Evolutionary conservation across 2,329 filamentous ascomycete species (phyloP).

Genomic region (Pleurostoma richardsiae): DNA sequence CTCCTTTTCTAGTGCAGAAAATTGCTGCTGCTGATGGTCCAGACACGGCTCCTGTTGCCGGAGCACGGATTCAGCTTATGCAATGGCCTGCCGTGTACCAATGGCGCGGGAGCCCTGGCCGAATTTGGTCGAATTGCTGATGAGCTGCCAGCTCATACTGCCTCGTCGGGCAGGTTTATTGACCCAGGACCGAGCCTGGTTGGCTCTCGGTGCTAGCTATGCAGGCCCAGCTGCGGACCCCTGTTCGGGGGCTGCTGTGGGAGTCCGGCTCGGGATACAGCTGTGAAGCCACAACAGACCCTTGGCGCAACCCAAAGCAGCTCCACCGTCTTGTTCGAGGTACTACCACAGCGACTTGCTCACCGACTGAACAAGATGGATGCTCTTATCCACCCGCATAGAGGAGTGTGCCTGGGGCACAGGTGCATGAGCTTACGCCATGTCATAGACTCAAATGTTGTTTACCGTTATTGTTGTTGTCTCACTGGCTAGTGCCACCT

Average conservation of each 20-base stretch:
- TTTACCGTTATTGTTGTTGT: no score
- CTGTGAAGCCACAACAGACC: background rate
- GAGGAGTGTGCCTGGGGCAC: no score
- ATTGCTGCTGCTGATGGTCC: background rate
- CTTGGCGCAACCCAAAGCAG: background rate
- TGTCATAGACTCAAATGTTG: no score
- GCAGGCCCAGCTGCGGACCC: background rate
- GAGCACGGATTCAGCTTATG: background rate
- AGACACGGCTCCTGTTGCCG: background rate
- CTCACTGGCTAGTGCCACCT: no score
- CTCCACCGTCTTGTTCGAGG: background rate
- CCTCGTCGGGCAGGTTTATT: background rate
- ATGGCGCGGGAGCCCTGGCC: no score
- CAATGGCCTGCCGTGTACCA: background rate
- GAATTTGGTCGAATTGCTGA: background rate
- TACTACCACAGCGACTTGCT: no score
- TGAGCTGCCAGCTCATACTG: background rate
- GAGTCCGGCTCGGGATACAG: background rate
- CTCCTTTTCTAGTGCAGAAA: background rate
- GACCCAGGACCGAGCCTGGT: background rate
- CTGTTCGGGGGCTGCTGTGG: background rate
- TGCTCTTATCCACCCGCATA: background rate
- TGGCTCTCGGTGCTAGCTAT: background rate
- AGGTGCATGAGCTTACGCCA: no score
- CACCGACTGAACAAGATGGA: background rate